phyloP scores from a whole-genome alignment of 2,329 filamentous ascomycete genomes.

The Paradendryphiella salina region DNA sequence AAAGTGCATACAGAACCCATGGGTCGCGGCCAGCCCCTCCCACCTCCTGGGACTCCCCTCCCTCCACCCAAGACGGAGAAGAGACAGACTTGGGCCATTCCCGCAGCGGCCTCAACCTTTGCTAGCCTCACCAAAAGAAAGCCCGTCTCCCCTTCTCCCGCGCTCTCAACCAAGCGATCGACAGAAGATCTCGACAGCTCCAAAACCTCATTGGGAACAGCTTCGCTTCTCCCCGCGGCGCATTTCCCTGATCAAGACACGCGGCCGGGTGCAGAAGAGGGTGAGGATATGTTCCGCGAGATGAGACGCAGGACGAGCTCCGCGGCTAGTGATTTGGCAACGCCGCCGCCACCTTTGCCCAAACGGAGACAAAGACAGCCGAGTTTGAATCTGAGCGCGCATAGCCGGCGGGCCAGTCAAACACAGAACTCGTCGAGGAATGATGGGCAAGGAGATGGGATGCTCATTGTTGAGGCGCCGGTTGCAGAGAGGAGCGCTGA shows the following conservation, averaged over 20 bases:
- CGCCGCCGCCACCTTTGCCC: slow-evolving; percentile 54
- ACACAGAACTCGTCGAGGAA: slow-evolving; percentile 1
- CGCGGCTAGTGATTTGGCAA: slow-evolving; percentile 11
- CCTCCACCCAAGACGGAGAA: slow-evolving; percentile 67
- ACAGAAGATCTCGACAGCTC: slow-evolving; percentile 14
- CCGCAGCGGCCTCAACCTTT: slow-evolving; percentile 48
- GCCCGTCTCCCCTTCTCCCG: slow-evolving; percentile 47
- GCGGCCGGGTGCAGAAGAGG: slow-evolving; percentile 1
- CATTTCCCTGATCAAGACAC: slow-evolving; percentile 9
- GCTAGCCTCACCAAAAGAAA: slow-evolving; percentile 64
- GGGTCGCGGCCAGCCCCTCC: slow-evolving; percentile 79
- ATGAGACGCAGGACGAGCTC: slow-evolving; percentile 12
- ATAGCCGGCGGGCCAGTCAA: slow-evolving; percentile 8
- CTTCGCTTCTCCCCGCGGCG: slow-evolving; percentile 7
- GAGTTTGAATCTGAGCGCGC: slow-evolving; percentile 18
- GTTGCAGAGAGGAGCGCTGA: slow-evolving; percentile 7
- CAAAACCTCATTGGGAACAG: slow-evolving; percentile 4
- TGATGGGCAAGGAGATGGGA: slow-evolving; percentile 18
- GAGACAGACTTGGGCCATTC: slow-evolving; percentile 53
- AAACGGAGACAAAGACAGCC: slow-evolving; percentile 49
- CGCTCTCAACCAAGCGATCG: slow-evolving; percentile 9
- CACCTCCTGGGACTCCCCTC: slow-evolving; percentile 77
- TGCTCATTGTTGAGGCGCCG: slow-evolving; percentile 42
- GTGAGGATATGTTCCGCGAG: slow-evolving; percentile 18
- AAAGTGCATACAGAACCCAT: slow-evolving; percentile 66